A percentile compares a stretch with the other conserved stretches of the same genome.
phyloP scores from a whole-genome alignment of 495 filamentous ascomycete species.

The Penicillium alfredii region DNA sequence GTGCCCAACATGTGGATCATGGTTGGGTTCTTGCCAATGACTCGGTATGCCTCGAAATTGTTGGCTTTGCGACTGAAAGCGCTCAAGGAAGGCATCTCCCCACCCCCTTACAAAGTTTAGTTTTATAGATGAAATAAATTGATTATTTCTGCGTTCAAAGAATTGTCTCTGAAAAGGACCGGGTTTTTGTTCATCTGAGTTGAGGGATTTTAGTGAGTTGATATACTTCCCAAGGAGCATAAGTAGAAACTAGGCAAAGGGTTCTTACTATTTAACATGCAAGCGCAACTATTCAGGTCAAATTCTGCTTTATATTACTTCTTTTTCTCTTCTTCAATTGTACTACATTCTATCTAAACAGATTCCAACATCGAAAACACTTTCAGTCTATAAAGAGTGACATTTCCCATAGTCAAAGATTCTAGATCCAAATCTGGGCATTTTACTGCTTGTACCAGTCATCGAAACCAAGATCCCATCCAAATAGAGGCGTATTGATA shows the following conservation, averaged over 20 bases:
- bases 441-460: conserved; percentile 15
- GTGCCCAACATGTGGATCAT: conserved; percentile 22
- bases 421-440: conserved; percentile 1
- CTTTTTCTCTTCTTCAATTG: background rate
- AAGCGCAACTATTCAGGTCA: background rate
- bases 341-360: conserved; percentile 1
- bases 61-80: conserved; percentile 20
- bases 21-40: conserved; percentile 19
- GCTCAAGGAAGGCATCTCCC: conserved; percentile 15
- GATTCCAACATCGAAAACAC: background rate
- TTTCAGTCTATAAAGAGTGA: conserved; percentile 3
- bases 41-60: conserved; percentile 16
- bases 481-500: conserved; percentile 23
- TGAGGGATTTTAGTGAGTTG: background rate
- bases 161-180: background rate
- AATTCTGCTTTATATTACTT: background rate
- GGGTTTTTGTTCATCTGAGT: background rate
- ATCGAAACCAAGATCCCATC: conserved; percentile 16
- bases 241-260: background rate
- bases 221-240: background rate
- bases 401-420: conserved; percentile 1
- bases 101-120: conserved; percentile 12
- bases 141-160: background rate
- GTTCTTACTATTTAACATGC: conserved; percentile 1
- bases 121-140: conserved; percentile 7